Percentiles rank a stretch among this genome's conserved stretches.
These are phyloP conservation scores for Entomortierella beljakovae DNA, from an alignment of 192 early-diverging fungal genomes.

Conservation along the genomic window DNA sequence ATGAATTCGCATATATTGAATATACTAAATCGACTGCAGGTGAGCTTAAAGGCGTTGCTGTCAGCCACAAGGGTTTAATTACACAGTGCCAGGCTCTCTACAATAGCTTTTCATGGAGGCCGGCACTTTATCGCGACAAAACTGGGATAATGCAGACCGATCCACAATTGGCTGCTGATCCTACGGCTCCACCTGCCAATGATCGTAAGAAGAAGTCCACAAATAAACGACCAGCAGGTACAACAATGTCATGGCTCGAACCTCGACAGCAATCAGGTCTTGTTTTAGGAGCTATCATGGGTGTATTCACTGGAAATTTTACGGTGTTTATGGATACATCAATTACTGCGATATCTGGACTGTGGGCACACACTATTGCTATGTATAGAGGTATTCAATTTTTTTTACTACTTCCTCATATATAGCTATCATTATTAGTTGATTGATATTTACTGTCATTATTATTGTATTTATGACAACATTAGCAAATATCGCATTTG, in stretches of 20 bases:
- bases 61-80: conserved; percentile 79
- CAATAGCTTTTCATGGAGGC: conserved; percentile 28
- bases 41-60: conserved; percentile 80
- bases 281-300: conserved; percentile 69
- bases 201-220: conserved; percentile 9
- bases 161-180: conserved; percentile 16
- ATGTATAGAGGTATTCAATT: conserved; percentile 74
- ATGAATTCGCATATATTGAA: conserved; percentile 84
- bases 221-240: conserved; percentile 44
- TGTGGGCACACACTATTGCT: conserved; percentile 74
- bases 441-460: not conserved
- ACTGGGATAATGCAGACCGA: conserved; percentile 29
- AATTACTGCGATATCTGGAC: conserved; percentile 69
- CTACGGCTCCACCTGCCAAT: conserved; percentile 4
- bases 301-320: conserved; percentile 73
- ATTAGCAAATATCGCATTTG: conserved; percentile 71
- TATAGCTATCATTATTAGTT: not conserved
- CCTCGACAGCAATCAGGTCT: conserved; percentile 83
- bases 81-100: conserved; percentile 62
- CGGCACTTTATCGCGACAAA: conserved; percentile 35
- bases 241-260: conserved; percentile 73
- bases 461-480: not conserved
- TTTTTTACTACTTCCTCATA: too few relatives aligned
- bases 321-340: conserved; percentile 69
- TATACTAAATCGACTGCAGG: conserved; percentile 82